Evolutionary conservation across 2,329 filamentous ascomycete genomes (phyloP).

Genomic region (Thelonectria blattea): DNA sequence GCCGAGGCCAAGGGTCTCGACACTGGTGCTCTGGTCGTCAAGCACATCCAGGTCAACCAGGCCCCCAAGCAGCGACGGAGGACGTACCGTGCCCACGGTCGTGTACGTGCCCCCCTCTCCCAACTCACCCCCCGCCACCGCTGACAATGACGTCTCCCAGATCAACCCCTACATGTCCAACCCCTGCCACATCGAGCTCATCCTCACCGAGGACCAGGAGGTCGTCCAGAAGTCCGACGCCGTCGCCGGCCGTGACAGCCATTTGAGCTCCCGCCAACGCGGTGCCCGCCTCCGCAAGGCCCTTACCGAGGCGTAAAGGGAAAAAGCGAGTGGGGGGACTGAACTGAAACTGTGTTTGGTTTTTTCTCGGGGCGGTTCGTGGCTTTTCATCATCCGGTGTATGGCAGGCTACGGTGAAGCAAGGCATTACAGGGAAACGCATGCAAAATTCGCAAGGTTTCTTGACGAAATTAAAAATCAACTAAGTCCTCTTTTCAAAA

Average conservation of each 20-base stretch:
- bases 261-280: conserved; percentile 91
- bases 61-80: conserved; percentile 98
- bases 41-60: conserved; percentile 99
- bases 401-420: conserved; percentile 47
- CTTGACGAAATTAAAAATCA: conserved; percentile 47
- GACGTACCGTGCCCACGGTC: conserved; percentile 99
- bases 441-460: conserved; percentile 46
- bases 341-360: conserved; percentile 34
- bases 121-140: not conserved
- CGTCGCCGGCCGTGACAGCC: conserved; percentile 70
- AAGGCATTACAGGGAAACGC: conserved; percentile 49
- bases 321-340: conserved; percentile 14
- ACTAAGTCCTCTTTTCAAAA: conserved; percentile 39
- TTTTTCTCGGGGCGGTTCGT: conserved; percentile 43
- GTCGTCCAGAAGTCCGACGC: conserved; percentile 94
- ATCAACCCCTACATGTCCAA: conserved; percentile 99
- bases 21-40: conserved; percentile 95
- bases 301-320: conserved; percentile 68
- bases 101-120: conserved; percentile 70
- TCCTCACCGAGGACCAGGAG: conserved; percentile 98
- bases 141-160: conserved; percentile 53
- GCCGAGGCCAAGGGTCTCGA: conserved; percentile 97
- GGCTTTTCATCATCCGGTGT: conserved; percentile 50
- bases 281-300: conserved; percentile 70
- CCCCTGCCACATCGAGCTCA: conserved; percentile 99